Conservation (phyloP, 2,329 filamentous ascomycete genomes). For the Hymenotorrendiella dingleyae region DNA sequence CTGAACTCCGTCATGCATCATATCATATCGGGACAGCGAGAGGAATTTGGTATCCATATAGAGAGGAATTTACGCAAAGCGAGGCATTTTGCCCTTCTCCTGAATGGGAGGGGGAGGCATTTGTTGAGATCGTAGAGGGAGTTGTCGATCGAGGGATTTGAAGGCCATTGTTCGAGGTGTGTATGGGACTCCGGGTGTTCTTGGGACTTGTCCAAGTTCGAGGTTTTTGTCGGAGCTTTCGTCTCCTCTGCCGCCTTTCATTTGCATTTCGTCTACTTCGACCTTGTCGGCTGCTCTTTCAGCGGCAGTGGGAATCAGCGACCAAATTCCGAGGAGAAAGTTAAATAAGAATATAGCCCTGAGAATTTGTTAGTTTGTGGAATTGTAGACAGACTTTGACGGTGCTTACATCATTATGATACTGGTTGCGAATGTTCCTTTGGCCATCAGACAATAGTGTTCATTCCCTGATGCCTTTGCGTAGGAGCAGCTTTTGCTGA, state of each 20-base stretch:
- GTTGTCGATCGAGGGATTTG: constrained; percentile 52
- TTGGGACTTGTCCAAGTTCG: constrained; percentile 51
- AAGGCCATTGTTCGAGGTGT: constrained; percentile 65
- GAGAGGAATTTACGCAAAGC: constrained; percentile 5
- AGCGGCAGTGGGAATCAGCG: constrained; percentile 36
- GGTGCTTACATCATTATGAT: constrained; percentile 59
- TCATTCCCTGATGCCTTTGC: constrained; percentile 48
- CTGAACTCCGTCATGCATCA: background rate
- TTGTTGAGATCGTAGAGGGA: constrained; percentile 40
- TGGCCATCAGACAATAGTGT: constrained; percentile 61
- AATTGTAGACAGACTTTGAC: background rate
- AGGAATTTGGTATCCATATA: no score
- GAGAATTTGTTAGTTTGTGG: constrained; percentile 5
- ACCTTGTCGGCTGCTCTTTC: constrained; percentile 45
- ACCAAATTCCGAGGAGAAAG: constrained; percentile 52
- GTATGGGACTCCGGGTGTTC: constrained; percentile 41
- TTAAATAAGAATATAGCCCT: constrained; percentile 58
- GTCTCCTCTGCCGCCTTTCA: constrained; percentile 18
- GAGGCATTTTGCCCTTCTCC: constrained; percentile 2
- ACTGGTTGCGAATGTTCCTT: constrained; percentile 59
- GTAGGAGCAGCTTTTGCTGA: constrained; percentile 61
- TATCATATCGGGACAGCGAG: background rate
- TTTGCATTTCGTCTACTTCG: constrained; percentile 41
- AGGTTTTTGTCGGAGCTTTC: constrained; percentile 34
- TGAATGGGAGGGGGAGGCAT: no score